These are phyloP conservation scores for Stygiomarasmius scandens DNA, from an alignment of 1,284 basidiomycete genomes.

Conservation along the genomic window DNA sequence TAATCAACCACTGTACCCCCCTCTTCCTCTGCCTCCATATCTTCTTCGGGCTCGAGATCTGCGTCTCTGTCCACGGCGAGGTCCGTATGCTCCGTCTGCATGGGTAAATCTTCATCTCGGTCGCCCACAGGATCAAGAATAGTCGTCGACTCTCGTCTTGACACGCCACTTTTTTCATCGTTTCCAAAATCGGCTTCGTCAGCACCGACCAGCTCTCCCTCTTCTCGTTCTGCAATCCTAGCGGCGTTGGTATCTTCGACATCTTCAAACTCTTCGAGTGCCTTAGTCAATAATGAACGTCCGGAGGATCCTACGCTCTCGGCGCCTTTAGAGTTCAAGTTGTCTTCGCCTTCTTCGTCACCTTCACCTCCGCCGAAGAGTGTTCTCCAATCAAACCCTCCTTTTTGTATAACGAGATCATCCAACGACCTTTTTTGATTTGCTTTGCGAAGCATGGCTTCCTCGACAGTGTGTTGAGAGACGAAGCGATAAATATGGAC, in stretches of 20 bases:
- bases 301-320: slow-evolving; percentile 45
- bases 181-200: slow-evolving; percentile 78
- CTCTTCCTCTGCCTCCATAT: slow-evolving; percentile 46
- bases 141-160: slow-evolving; percentile 22
- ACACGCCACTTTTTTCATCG: slow-evolving; percentile 35
- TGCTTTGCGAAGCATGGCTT: slow-evolving; percentile 94
- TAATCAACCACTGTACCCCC: slow-evolving; percentile 82
- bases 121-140: not conserved
- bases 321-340: not conserved
- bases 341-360: not conserved
- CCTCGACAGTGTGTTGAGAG: slow-evolving; percentile 91
- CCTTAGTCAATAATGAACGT: slow-evolving; percentile 36
- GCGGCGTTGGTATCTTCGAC: slow-evolving; percentile 85
- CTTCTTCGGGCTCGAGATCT: slow-evolving; percentile 20
- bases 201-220: slow-evolving; percentile 66
- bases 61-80: slow-evolving; percentile 28
- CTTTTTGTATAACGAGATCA: slow-evolving; percentile 91
- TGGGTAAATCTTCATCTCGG: slow-evolving; percentile 2
- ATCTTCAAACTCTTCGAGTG: slow-evolving; percentile 87
- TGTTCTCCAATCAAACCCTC: slow-evolving; percentile 94
- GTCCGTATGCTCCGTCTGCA: slow-evolving; percentile 22
- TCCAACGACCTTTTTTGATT: slow-evolving; percentile 95
- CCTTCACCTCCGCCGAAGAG: slow-evolving; percentile 49
- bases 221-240: slow-evolving; percentile 77
- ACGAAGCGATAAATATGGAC: slow-evolving; percentile 98